phyloP scores from a whole-genome alignment of 495 filamentous ascomycete genomes.

The Penicillium coprophilum region DNA sequence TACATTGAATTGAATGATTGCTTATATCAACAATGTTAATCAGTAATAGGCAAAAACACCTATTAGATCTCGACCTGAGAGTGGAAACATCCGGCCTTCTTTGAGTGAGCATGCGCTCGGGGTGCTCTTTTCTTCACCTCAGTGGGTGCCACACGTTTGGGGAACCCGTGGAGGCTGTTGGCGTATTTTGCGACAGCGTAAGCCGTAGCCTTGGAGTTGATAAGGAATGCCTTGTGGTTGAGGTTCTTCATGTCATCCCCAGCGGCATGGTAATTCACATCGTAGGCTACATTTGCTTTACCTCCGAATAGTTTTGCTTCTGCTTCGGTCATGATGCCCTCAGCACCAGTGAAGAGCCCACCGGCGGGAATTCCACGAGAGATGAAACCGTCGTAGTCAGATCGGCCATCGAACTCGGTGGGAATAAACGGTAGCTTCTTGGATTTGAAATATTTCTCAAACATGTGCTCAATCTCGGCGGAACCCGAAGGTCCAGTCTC shows the following conservation, averaged over 20 bases:
- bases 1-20: background rate
- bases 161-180: constrained; percentile 50
- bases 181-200: constrained; percentile 64
- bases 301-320: constrained; percentile 61
- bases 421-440: constrained; percentile 44
- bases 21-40: background rate
- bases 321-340: constrained; percentile 60
- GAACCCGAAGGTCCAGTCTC: constrained; percentile 61
- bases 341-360: constrained; percentile 69
- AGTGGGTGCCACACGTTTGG: constrained; percentile 7
- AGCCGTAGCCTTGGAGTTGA: constrained; percentile 62
- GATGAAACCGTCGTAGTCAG: constrained; percentile 69
- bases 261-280: constrained; percentile 61
- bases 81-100: constrained; percentile 27
- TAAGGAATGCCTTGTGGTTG: constrained; percentile 56
- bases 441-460: constrained; percentile 58
- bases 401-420: constrained; percentile 61
- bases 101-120: constrained; percentile 17
- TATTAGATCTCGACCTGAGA: constrained; percentile 23
- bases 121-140: constrained; percentile 14
- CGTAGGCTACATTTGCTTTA: constrained; percentile 55
- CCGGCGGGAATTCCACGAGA: constrained; percentile 61
- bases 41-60: background rate
- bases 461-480: constrained; percentile 61
- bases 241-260: constrained; percentile 62